These are phyloP conservation scores for Monotropa hypopitys DNA, from an alignment of 179 eudicot genomes.

Conservation along the genomic window DNA sequence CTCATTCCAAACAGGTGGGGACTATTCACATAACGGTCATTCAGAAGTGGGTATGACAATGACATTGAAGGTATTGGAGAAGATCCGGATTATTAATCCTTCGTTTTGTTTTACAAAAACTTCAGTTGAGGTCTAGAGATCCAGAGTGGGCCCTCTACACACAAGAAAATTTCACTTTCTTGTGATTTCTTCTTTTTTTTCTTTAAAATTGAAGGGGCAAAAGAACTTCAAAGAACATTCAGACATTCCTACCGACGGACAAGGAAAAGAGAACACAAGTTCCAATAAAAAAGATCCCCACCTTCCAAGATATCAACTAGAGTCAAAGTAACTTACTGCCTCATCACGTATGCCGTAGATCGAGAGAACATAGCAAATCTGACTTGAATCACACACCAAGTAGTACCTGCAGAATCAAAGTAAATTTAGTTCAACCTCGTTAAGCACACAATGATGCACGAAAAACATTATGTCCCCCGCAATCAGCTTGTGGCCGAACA, in stretches of 20 bases:
- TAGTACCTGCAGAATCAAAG: conserved; percentile 53
- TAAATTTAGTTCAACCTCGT: neutral
- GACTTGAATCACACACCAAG: conserved; percentile 59
- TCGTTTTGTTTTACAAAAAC: neutral
- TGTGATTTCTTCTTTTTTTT: neutral
- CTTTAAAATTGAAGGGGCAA: neutral
- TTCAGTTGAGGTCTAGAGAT: neutral
- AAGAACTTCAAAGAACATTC: neutral
- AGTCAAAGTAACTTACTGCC: conserved; percentile 39
- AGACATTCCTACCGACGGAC: neutral
- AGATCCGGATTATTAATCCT: neutral
- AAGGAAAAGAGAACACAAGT: neutral
- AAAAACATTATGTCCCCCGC: neutral
- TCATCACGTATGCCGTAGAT: conserved; percentile 55
- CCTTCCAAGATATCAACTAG: neutral
- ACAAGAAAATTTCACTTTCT: neutral
- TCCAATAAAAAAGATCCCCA: neutral
- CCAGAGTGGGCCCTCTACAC: neutral
- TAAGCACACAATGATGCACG: neutral
- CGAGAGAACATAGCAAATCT: conserved; percentile 51
- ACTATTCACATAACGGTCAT: neutral
- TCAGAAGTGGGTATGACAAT: neutral
- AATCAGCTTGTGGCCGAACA: neutral
- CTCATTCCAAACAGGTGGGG: neutral
- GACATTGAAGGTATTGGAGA: neutral